Conservation (phyloP, 148 eudicot genomes). For the Rhododendron henanense region DNA sequence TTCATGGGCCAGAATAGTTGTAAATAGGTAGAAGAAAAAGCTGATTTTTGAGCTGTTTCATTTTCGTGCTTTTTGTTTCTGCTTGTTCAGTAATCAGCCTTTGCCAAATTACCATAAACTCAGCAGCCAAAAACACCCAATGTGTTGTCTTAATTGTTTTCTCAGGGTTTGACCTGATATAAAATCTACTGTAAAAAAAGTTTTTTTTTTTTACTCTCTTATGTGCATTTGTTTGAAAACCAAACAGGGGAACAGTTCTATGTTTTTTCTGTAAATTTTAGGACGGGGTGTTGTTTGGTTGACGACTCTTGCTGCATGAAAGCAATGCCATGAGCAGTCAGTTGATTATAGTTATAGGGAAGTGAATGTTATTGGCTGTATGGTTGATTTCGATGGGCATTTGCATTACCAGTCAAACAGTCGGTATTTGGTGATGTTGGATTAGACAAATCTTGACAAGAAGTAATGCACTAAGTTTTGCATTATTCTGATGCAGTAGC, state of each 20-base stretch:
- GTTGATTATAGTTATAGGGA: background rate
- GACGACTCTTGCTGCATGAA: background rate
- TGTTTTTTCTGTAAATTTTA: background rate
- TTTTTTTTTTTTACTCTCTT: background rate
- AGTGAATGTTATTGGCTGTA: background rate
- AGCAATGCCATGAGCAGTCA: background rate
- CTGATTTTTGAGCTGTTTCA: background rate
- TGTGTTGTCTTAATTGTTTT: background rate
- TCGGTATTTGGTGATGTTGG: background rate
- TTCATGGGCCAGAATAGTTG: background rate
- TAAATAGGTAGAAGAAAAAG: background rate
- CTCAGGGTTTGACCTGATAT: background rate
- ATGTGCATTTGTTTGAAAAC: background rate
- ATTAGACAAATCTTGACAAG: background rate
- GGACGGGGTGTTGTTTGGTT: background rate
- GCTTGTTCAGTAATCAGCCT: background rate
- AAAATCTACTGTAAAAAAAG: background rate
- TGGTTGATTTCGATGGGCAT: background rate
- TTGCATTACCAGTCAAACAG: background rate
- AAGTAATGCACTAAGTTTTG: background rate
- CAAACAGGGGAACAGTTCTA: background rate
- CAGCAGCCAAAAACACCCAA: background rate
- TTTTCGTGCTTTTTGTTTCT: background rate
- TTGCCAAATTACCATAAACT: background rate
- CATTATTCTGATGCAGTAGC: background rate